These are phyloP conservation scores for Gigaspora rosea DNA, from an alignment of 192 early-diverging fungal genomes.

Conservation along the genomic window DNA sequence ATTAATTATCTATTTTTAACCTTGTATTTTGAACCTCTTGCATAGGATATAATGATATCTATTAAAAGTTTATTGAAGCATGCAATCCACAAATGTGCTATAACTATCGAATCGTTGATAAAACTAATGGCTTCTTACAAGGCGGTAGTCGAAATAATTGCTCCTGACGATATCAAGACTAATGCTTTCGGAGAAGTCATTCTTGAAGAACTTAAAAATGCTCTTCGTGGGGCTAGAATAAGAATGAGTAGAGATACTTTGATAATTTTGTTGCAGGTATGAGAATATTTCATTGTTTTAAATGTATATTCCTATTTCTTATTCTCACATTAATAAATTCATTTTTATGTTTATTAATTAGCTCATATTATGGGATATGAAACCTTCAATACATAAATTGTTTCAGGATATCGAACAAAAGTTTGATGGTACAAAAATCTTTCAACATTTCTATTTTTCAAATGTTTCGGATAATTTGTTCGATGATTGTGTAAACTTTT, in stretches of 20 bases:
- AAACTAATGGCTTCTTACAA: conserved; percentile 45
- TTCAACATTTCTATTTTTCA: conserved; percentile 41
- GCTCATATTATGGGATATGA: conserved; percentile 45
- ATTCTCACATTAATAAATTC: not conserved
- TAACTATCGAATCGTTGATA: conserved; percentile 39
- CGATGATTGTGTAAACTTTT: conserved; percentile 35
- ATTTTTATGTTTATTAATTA: conserved; percentile 10
- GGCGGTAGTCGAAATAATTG: conserved; percentile 30
- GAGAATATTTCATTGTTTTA: not conserved
- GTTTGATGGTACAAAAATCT: not conserved
- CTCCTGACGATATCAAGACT: conserved; percentile 10
- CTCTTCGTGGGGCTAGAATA: conserved; percentile 15
- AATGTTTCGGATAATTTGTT: conserved; percentile 36
- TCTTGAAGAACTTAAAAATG: conserved; percentile 42
- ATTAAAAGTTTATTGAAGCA: conserved; percentile 41
- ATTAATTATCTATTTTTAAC: no score
- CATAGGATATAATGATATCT: conserved; percentile 37
- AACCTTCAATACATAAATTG: conserved; percentile 32
- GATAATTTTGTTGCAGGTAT: conserved; percentile 45
- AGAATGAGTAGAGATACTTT: conserved; percentile 43
- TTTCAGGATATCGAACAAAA: conserved; percentile 42
- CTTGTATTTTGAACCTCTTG: not conserved
- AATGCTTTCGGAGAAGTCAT: conserved; percentile 47
- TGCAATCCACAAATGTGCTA: conserved; percentile 37
- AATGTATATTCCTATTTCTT: not conserved